Conservation (phyloP, 1,284 basidiomycete species). For the Abortiporus biennis region DNA sequence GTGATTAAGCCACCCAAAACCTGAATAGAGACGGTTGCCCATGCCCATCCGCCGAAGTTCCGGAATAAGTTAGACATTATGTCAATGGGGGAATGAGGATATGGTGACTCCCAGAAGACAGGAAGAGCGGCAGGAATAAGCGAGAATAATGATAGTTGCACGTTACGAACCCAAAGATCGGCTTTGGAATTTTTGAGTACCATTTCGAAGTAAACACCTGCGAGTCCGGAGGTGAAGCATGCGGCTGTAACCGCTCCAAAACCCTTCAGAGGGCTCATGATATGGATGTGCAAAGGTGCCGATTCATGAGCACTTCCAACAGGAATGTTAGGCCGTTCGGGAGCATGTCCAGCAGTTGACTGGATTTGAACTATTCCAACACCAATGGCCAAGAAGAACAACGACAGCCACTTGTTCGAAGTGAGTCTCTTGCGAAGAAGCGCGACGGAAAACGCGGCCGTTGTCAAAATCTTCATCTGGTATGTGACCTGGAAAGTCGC, state of each 20-base stretch:
- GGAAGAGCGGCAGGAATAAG: constrained; percentile 87
- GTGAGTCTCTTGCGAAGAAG: constrained; percentile 74
- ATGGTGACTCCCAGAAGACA: constrained; percentile 48
- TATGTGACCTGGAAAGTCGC: constrained; percentile 92
- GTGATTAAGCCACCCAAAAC: constrained; percentile 89
- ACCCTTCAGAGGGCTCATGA: constrained; percentile 74
- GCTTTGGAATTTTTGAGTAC: constrained; percentile 87
- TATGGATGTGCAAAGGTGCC: constrained; percentile 26
- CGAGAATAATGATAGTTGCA: constrained; percentile 93
- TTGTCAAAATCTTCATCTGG: constrained; percentile 96
- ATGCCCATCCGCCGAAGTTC: constrained; percentile 87
- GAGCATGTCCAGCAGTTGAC: constrained; percentile 34
- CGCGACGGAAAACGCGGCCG: constrained; percentile 86
- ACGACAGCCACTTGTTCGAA: constrained; percentile 76
- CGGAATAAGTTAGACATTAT: constrained; percentile 39
- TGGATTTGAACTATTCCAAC: constrained; percentile 93
- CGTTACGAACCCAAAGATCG: constrained; percentile 95
- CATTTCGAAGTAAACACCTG: constrained; percentile 98
- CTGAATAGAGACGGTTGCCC: constrained; percentile 86
- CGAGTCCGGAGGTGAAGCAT: constrained; percentile 95
- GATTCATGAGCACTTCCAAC: constrained; percentile 30
- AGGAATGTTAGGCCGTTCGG: constrained; percentile 22
- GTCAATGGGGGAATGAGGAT: constrained; percentile 25
- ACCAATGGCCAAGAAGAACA: constrained; percentile 81
- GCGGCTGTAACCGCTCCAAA: constrained; percentile 86